Percentiles rank a stretch among this genome's conserved stretches.
Evolutionary conservation across 768 basidiomycete genomes (phyloP).

Genomic region (Porphyrellus cyaneotinctus): DNA sequence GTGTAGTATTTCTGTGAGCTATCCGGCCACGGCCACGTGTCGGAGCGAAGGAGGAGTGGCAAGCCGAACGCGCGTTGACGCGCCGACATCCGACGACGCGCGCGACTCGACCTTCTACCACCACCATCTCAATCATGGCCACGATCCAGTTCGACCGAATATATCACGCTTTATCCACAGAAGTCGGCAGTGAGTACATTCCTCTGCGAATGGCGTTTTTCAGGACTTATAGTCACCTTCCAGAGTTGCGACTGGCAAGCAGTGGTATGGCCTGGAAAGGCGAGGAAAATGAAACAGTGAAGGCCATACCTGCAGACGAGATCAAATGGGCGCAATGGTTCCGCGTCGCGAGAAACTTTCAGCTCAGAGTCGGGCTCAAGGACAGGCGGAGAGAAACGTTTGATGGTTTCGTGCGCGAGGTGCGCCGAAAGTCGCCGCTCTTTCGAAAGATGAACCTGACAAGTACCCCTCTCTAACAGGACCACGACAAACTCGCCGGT

Average conservation of each 20-base stretch:
- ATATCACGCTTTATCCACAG: constrained; percentile 66
- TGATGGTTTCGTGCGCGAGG: constrained; percentile 91
- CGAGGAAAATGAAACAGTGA: constrained; percentile 58
- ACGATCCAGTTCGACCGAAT: constrained; percentile 85
- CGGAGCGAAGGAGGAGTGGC: background rate
- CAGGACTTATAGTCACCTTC: background rate
- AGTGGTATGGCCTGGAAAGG: constrained; percentile 96
- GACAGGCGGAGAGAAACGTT: constrained; percentile 79
- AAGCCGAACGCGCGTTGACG: constrained; percentile 4
- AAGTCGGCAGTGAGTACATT: constrained; percentile 73
- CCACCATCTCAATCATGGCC: constrained; percentile 36
- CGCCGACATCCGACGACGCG: constrained; percentile 19
- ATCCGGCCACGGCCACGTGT: background rate
- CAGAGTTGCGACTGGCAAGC: constrained; percentile 83
- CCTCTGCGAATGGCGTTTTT: background rate
- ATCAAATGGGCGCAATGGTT: constrained; percentile 92
- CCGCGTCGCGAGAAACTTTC: constrained; percentile 88
- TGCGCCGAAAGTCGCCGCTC: constrained; percentile 27
- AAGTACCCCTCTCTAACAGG: constrained; percentile 43
- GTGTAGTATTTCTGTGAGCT: background rate
- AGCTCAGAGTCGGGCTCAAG: constrained; percentile 79
- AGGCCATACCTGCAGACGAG: constrained; percentile 61
- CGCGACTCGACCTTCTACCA: constrained; percentile 29
- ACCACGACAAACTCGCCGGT: constrained; percentile 80
- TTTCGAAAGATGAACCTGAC: background rate